A percentile compares a stretch with the other conserved stretches of the same genome.
phyloP scores from a whole-genome alignment of 495 filamentous ascomycete species.

The Daldinia childiae region DNA sequence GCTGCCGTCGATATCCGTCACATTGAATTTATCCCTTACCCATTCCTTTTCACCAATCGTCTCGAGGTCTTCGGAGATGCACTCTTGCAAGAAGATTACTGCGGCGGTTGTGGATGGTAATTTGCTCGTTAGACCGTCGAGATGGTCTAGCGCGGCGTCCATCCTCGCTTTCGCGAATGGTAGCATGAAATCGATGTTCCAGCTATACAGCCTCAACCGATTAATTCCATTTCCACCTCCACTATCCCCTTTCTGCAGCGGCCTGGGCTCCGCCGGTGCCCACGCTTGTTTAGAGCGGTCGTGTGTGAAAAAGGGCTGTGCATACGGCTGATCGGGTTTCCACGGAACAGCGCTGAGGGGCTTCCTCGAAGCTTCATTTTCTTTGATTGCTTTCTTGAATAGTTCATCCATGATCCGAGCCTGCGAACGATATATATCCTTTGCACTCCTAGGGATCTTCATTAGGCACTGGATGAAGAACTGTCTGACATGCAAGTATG shows the following conservation, averaged over 20 bases:
- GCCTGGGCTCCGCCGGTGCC: background rate
- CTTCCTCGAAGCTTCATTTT: slow-evolving; percentile 2
- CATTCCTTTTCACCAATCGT: slow-evolving; percentile 52
- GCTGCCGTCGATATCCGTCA: slow-evolving; percentile 55
- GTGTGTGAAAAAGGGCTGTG: slow-evolving; percentile 30
- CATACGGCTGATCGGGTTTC: slow-evolving; percentile 28
- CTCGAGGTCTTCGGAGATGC: slow-evolving; percentile 52
- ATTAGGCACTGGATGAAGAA: background rate
- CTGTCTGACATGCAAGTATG: background rate
- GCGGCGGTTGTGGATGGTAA: slow-evolving; percentile 27
- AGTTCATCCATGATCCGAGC: slow-evolving; percentile 19
- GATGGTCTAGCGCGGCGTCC: slow-evolving; percentile 53
- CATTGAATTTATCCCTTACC: slow-evolving; percentile 55
- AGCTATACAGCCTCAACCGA: slow-evolving; percentile 44
- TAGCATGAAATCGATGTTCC: slow-evolving; percentile 64
- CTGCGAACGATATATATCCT: background rate
- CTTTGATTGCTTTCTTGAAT: slow-evolving; percentile 17
- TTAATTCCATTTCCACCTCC: background rate
- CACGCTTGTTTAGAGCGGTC: slow-evolving; percentile 20
- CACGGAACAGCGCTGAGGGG: slow-evolving; percentile 10
- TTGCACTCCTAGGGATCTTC: background rate
- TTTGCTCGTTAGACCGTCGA: slow-evolving; percentile 42
- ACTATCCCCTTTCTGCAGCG: background rate
- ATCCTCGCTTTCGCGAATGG: slow-evolving; percentile 52
- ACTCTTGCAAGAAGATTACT: slow-evolving; percentile 64